phyloP scores from a whole-genome alignment of 2,329 filamentous ascomycete genomes.

The Phaeosphaeria sp. region DNA sequence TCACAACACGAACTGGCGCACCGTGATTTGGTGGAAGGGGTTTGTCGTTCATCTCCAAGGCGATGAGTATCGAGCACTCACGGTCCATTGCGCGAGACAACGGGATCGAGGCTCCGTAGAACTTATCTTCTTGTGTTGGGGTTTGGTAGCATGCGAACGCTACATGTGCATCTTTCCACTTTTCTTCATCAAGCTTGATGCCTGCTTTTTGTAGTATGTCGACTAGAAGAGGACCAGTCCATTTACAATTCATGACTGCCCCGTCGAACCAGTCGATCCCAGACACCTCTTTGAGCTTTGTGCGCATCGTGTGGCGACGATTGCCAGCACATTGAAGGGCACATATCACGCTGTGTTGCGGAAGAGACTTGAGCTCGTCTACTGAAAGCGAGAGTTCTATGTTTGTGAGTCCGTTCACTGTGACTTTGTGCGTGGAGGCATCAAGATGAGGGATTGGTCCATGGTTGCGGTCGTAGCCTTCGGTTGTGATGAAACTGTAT shows the following conservation, averaged over 20 bases:
- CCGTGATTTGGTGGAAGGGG: conserved; percentile 58
- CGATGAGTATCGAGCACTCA: conserved; percentile 26
- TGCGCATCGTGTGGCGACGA: conserved; percentile 66
- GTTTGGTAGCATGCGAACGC: conserved; percentile 63
- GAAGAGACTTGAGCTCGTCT: conserved; percentile 55
- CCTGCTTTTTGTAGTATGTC: conserved; percentile 60
- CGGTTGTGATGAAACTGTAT: conserved; percentile 56
- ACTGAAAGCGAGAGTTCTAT: conserved; percentile 55
- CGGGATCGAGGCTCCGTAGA: conserved; percentile 64
- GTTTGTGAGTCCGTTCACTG: conserved; percentile 58
- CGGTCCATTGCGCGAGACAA: conserved; percentile 31
- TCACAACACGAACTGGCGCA: conserved; percentile 59
- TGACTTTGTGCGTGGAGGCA: conserved; percentile 50
- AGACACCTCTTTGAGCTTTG: conserved; percentile 63
- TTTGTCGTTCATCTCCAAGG: conserved; percentile 57
- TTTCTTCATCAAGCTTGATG: conserved; percentile 42
- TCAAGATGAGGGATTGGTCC: conserved; percentile 59
- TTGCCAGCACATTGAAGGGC: conserved; percentile 68
- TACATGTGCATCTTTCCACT: conserved; percentile 54
- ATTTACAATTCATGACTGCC: conserved; percentile 66
- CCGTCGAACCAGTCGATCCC: conserved; percentile 68
- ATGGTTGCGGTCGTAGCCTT: conserved; percentile 65
- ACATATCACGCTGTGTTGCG: conserved; percentile 63
- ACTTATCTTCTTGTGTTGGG: conserved; percentile 63
- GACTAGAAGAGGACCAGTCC: conserved; percentile 58